Conservation (phyloP, 805 yeast genomes). For the Ogataea dorogensis region DNA sequence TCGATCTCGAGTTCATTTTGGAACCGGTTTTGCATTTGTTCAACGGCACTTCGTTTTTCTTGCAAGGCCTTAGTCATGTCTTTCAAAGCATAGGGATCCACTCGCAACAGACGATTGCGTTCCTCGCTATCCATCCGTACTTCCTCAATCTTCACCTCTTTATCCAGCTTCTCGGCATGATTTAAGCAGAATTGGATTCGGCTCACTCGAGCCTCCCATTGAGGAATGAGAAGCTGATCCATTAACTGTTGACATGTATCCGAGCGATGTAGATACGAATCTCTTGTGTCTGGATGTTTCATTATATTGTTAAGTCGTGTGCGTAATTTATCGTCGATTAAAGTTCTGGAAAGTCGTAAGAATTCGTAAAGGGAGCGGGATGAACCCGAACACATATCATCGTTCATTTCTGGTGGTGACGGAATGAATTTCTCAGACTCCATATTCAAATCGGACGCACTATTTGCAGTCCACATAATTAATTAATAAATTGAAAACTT, state of each 20-base stretch:
- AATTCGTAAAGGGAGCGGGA: conserved; percentile 37
- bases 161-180: conserved; percentile 32
- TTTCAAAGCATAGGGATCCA: conserved; percentile 52
- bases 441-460: conserved; percentile 16
- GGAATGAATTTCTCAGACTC: conserved; percentile 26
- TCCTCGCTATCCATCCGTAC: conserved; percentile 21
- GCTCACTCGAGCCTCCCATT: conserved; percentile 44
- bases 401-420: conserved; percentile 26
- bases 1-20: conserved; percentile 43
- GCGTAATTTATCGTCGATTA: conserved; percentile 46
- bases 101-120: conserved; percentile 30
- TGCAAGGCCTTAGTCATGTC: conserved; percentile 35
- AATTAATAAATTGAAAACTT: background rate
- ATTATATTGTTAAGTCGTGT: conserved; percentile 42
- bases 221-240: conserved; percentile 39
- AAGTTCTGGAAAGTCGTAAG: conserved; percentile 35
- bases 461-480: conserved; percentile 8
- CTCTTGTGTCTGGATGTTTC: conserved; percentile 27
- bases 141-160: conserved; percentile 30
- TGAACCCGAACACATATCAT: conserved; percentile 34
- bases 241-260: conserved; percentile 38
- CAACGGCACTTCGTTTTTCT: conserved; percentile 29
- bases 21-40: conserved; percentile 35
- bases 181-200: conserved; percentile 43
- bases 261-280: conserved; percentile 24